A percentile compares a stretch with the other conserved stretches of the same genome.
Evolutionary conservation across 306 rosid genomes (phyloP).

Genomic region (Prunus davidiana): DNA sequence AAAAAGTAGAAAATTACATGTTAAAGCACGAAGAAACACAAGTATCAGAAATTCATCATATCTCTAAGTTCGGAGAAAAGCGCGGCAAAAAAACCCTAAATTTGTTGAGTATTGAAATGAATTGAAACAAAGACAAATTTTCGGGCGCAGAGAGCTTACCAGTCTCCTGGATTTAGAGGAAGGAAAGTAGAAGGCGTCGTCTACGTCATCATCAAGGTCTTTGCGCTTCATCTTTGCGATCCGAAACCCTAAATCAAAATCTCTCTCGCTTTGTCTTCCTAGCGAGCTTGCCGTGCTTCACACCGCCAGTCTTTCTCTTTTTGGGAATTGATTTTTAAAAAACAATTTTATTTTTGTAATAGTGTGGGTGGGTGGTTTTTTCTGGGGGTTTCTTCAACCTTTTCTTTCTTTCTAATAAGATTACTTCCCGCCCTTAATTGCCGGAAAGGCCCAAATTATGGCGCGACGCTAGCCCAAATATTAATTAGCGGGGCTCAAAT

Average conservation of each 20-base stretch:
- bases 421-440: background rate
- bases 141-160: conserved; percentile 12
- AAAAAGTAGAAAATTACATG: background rate
- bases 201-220: conserved; percentile 6
- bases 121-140: background rate
- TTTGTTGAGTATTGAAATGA: background rate
- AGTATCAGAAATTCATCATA: background rate
- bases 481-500: background rate
- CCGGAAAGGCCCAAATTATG: background rate
- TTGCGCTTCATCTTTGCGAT: conserved; percentile 29
- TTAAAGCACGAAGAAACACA: background rate
- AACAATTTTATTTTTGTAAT: background rate
- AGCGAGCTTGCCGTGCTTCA: background rate
- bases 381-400: conserved; percentile 13
- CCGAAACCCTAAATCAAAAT: background rate
- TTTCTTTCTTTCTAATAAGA: background rate
- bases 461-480: background rate
- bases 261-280: background rate
- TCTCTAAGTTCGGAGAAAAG: background rate
- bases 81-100: background rate
- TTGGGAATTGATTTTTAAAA: background rate
- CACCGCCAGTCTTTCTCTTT: background rate
- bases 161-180: conserved; percentile 23
- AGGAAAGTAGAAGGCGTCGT: conserved; percentile 13
- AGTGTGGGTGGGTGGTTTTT: background rate